Conservation (phyloP, 1,284 basidiomycete species). For the Pseudozyma thailandica region DNA sequence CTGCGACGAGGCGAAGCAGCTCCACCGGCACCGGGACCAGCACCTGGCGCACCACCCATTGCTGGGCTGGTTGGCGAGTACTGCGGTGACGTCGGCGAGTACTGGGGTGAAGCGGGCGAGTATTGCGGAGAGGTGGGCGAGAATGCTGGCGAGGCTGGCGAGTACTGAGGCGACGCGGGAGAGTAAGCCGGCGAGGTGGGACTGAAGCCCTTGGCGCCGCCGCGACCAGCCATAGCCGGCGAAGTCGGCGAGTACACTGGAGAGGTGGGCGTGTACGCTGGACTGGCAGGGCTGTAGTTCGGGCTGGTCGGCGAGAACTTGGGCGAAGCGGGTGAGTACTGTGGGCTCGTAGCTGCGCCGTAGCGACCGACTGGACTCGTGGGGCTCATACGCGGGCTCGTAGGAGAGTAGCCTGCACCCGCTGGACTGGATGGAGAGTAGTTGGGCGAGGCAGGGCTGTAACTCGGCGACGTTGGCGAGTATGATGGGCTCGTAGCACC, state of each 20-base stretch:
- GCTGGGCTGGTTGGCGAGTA: conserved; percentile 61
- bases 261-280: conserved; percentile 68
- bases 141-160: conserved; percentile 72
- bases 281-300: conserved; percentile 69
- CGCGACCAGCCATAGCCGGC: conserved; percentile 38
- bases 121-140: conserved; percentile 79
- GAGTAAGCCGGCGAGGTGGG: conserved; percentile 60
- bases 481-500: conserved; percentile 72
- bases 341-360: conserved; percentile 71
- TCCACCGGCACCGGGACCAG: conserved; percentile 45
- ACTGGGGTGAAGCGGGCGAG: conserved; percentile 67
- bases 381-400: conserved; percentile 60
- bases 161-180: conserved; percentile 63
- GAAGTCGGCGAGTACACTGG: conserved; percentile 60
- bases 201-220: conserved; percentile 49
- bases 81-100: conserved; percentile 62
- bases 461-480: conserved; percentile 72
- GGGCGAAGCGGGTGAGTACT: conserved; percentile 62
- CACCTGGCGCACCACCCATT: conserved; percentile 42
- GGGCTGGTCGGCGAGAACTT: conserved; percentile 61
- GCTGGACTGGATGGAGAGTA: conserved; percentile 61
- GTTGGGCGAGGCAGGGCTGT: conserved; percentile 61
- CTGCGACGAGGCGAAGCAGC: conserved; percentile 60
- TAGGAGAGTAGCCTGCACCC: conserved; percentile 62
- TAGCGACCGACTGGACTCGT: conserved; percentile 64